Conservation (phyloP, 148 eudicot genomes). For the Rhododendron ovatum region DNA sequence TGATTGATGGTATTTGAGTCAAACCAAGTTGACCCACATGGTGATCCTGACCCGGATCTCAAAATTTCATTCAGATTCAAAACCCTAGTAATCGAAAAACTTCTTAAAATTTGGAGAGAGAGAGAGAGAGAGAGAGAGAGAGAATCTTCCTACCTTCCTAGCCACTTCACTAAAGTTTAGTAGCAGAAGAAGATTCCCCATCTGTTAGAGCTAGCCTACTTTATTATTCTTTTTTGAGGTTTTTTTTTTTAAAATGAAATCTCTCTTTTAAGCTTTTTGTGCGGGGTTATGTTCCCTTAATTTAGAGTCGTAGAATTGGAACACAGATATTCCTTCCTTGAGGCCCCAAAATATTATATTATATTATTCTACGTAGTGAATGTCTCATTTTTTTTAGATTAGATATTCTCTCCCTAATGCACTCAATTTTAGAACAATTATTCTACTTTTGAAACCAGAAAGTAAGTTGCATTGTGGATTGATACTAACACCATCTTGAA, state of each 20-base stretch:
- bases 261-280: conserved; percentile 19
- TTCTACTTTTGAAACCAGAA: conserved; percentile 49
- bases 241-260: background rate
- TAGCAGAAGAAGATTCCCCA: conserved; percentile 66
- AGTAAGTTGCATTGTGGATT: conserved; percentile 57
- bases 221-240: conserved; percentile 41
- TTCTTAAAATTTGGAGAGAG: background rate
- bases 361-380: conserved; percentile 23
- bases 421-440: conserved; percentile 34
- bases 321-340: conserved; percentile 58
- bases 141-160: conserved; percentile 74
- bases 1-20: background rate
- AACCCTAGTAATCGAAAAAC: background rate
- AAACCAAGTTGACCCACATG: background rate
- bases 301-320: conserved; percentile 59
- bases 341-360: conserved; percentile 36
- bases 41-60: conserved; percentile 20
- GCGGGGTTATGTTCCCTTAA: conserved; percentile 30
- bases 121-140: conserved; percentile 23
- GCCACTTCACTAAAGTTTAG: conserved; percentile 78
- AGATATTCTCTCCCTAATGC: conserved; percentile 22
- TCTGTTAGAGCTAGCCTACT: conserved; percentile 24
- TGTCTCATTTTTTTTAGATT: conserved; percentile 23
- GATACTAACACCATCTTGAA: conserved; percentile 40
- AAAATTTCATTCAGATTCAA: conserved; percentile 12